Percentiles rank a stretch among this genome's conserved stretches.
phyloP scores from a whole-genome alignment of 495 filamentous ascomycete genomes.

The Penicillium malachiteum region DNA sequence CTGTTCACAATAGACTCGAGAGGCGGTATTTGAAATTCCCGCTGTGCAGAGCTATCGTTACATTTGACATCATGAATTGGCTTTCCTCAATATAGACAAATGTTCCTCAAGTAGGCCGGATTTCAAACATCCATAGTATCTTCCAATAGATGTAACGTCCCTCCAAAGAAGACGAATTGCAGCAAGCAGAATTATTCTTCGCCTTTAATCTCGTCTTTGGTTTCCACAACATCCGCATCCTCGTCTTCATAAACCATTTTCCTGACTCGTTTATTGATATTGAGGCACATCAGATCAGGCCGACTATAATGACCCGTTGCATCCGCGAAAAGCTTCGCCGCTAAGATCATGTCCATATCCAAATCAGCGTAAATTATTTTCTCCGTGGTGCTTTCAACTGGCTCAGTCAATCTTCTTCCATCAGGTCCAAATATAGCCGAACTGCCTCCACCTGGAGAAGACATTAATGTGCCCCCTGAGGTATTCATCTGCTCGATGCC shows the following conservation, averaged over 20 bases:
- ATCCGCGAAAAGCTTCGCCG: conserved; percentile 30
- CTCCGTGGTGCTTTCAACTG: conserved; percentile 21
- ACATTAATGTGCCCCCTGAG: conserved; percentile 18
- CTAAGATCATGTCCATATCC: conserved; percentile 27
- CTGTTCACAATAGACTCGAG: too few relatives aligned
- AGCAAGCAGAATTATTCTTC: too few relatives aligned
- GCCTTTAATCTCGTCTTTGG: too few relatives aligned
- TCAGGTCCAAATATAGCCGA: conserved; percentile 34
- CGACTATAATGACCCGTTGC: conserved; percentile 32
- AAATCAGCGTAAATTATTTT: conserved; percentile 34
- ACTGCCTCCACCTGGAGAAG: conserved; percentile 28
- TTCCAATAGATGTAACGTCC: too few relatives aligned
- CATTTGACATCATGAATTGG: too few relatives aligned
- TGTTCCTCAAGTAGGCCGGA: too few relatives aligned
- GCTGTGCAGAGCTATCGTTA: too few relatives aligned
- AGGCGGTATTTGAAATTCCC: too few relatives aligned
- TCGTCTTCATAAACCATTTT: not conserved
- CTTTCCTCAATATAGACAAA: too few relatives aligned
- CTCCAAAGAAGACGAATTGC: too few relatives aligned
- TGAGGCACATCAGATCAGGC: conserved; percentile 33
- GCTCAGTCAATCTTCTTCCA: conserved; percentile 22
- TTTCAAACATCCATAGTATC: too few relatives aligned
- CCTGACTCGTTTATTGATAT: conserved; percentile 15
- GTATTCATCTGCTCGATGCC: not conserved
- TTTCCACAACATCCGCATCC: too few relatives aligned